Base-by-base conservation (phyloP, 805 yeast genomes). In the Sugiyamaella smithiae region DNA sequence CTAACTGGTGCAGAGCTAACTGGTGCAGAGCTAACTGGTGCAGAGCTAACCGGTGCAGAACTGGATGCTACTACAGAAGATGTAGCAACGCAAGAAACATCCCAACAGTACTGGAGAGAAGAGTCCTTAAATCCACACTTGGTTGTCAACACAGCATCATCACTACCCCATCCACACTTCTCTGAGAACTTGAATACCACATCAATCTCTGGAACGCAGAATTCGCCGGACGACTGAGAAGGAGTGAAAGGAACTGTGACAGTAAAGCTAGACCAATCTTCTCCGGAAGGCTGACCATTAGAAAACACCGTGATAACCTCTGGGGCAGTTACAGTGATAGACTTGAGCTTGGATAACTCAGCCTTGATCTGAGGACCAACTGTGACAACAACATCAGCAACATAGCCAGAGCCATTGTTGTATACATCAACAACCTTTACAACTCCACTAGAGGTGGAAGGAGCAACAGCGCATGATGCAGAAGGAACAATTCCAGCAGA, bases 1-100 rank as follows among this genome's bases (percentile, higher is more conserved):
- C 88, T 11, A 11, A 22, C 91, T 76, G 79, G 84, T 72, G 84
- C 95, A 66, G 81, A 78, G 70, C 74, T 89, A 78, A 89, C 96
- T n/a, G n/a, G n/a, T 69, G 89, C 96, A 50, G 85, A 9, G 28
- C 31, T 14, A 20, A 26, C 16, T 9, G 20, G 2, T 16, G 44
- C n/a, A 14, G 42, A 14, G 23, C 25, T 23, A 7, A 14, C 17
- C 7, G 16, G 11, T 17, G 42, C 23, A 3, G 23, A 17, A 19
- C 33, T 14, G 20, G 14, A 8, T n/a, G 20, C 22, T 24, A 33
- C 44, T 12, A 23, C 14, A 26, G 29, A 26, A 26, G 29, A 8
- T 8, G 29, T 8, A 26, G 29, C 29, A 26, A 26, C 29, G 29
- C 29, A 8, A 26, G 29, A 26, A 26, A 11, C 29, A n/a, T n/a